phyloP scores from a whole-genome alignment of 441 rosid species.

The Lagerstroemia fauriei region DNA sequence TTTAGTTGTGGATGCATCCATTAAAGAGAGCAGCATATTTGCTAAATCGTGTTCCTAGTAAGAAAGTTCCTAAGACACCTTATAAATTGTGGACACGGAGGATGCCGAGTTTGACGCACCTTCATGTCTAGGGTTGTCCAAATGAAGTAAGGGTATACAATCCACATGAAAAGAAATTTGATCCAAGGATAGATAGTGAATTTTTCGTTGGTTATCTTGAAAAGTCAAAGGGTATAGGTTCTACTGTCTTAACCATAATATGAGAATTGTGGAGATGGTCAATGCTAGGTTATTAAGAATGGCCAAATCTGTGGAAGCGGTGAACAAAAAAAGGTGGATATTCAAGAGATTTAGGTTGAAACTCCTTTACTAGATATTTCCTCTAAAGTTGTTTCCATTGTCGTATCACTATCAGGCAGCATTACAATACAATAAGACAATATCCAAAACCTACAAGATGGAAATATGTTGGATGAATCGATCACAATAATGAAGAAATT shows the following conservation, averaged over 20 bases:
- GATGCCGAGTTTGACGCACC: no score
- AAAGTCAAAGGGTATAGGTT: not conserved
- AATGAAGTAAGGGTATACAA: no score
- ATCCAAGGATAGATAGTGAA: not conserved
- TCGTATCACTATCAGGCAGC: no score
- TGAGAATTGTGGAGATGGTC: not conserved
- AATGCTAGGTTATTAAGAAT: constrained; percentile 17
- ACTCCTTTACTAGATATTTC: not conserved
- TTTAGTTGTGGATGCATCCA: not conserved
- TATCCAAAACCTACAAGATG: not conserved
- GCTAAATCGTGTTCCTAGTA: not conserved
- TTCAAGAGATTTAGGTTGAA: no score
- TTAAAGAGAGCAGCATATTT: not conserved
- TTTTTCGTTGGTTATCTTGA: not conserved
- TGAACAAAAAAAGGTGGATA: not conserved
- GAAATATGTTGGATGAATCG: no score
- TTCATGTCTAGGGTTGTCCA: no score
- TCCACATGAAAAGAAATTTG: no score
- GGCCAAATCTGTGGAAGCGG: constrained; percentile 3
- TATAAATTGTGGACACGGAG: no score
- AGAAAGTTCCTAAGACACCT: no score
- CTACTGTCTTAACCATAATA: not conserved
- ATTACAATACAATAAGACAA: no score
- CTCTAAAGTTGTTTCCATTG: not conserved
- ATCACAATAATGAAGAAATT: no score